phyloP scores from a whole-genome alignment of 2,329 filamentous ascomycete genomes.

The Apiospora phragmitis region DNA sequence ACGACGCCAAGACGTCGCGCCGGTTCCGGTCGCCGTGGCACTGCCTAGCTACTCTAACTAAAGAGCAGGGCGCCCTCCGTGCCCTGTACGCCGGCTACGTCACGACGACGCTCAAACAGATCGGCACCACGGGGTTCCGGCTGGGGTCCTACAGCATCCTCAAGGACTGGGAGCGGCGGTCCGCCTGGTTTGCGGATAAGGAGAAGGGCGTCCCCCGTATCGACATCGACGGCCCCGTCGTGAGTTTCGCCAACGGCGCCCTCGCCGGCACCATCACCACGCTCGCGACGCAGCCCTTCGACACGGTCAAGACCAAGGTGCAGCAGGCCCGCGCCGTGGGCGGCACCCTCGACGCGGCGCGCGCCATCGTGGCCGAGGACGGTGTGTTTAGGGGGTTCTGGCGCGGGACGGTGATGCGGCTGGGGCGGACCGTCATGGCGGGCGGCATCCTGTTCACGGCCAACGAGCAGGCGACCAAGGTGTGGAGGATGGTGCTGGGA shows the following conservation, averaged over 20 bases:
- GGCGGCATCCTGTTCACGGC: slow-evolving; percentile 35
- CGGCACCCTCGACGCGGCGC: slow-evolving; percentile 53
- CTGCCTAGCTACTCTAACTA: slow-evolving; percentile 48
- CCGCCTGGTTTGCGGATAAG: neutral
- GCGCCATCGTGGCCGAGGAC: slow-evolving; percentile 53
- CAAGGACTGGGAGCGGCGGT: slow-evolving; percentile 46
- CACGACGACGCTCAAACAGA: slow-evolving; percentile 63
- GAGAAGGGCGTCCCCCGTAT: slow-evolving; percentile 13
- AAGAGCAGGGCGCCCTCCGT: slow-evolving; percentile 50
- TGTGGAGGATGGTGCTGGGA: slow-evolving; percentile 19
- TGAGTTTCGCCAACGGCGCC: slow-evolving; percentile 42
- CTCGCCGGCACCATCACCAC: slow-evolving; percentile 40
- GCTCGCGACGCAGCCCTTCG: slow-evolving; percentile 59
- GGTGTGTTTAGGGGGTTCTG: slow-evolving; percentile 58
- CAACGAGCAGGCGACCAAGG: slow-evolving; percentile 32
- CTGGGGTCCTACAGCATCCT: slow-evolving; percentile 65
- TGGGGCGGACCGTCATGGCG: slow-evolving; percentile 57
- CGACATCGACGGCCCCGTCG: slow-evolving; percentile 32
- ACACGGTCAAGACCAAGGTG: slow-evolving; percentile 60
- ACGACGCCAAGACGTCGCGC: slow-evolving; percentile 46
- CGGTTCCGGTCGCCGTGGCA: slow-evolving; percentile 51
- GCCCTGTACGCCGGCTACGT: slow-evolving; percentile 60
- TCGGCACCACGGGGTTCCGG: slow-evolving; percentile 60
- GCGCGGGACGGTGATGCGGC: slow-evolving; percentile 64
- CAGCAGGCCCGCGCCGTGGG: slow-evolving; percentile 54